Evolutionary conservation across 2,329 filamentous ascomycete species (phyloP).

Genomic region (Hymenoscyphus repandus): DNA sequence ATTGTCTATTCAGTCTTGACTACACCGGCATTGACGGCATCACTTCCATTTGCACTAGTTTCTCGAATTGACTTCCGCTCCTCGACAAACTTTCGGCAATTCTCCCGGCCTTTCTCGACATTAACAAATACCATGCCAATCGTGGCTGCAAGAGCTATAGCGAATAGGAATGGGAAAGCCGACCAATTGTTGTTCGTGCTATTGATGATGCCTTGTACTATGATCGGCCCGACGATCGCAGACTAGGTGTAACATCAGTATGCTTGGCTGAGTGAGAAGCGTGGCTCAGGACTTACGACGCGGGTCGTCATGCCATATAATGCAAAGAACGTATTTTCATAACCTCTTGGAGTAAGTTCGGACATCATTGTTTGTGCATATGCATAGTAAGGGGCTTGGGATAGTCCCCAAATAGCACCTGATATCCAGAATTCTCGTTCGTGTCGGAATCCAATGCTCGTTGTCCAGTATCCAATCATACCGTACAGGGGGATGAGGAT

Average conservation of each 20-base stretch:
- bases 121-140: conserved; percentile 37
- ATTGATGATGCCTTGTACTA: conserved; percentile 40
- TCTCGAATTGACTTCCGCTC: conserved; percentile 29
- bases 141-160: conserved; percentile 34
- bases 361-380: too few species aligned
- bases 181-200: conserved; percentile 38
- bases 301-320: conserved; percentile 40
- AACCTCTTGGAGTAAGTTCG: too few species aligned
- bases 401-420: too few species aligned
- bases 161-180: conserved; percentile 39
- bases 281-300: conserved; percentile 29
- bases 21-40: too few species aligned
- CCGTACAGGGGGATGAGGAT: too few species aligned
- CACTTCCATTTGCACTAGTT: too few species aligned
- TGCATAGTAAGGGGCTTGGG: too few species aligned
- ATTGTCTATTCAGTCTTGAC: too few species aligned
- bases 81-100: conserved; percentile 35
- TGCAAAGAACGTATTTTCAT: too few species aligned
- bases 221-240: conserved; percentile 39
- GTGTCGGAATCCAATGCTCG: too few species aligned
- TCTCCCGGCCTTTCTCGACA: conserved; percentile 36
- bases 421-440: too few species aligned
- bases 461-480: too few species aligned
- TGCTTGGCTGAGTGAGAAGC: not conserved
- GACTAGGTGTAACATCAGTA: conserved; percentile 26